phyloP scores from a whole-genome alignment of 225 moss, liverwort and hornwort species.

The Climacium dendroides region DNA sequence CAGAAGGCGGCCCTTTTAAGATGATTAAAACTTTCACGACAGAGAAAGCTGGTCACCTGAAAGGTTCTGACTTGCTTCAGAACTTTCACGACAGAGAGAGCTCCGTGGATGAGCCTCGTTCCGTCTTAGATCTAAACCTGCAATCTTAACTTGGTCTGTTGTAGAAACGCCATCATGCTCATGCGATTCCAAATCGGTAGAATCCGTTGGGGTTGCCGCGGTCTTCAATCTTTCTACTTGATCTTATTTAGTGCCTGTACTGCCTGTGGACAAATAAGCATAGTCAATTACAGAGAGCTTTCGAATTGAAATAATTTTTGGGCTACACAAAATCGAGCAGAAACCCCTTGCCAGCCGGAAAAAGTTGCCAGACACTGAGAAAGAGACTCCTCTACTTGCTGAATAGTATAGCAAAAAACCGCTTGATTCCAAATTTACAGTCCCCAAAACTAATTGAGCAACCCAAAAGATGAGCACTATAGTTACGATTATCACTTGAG shows the following conservation, averaged over 20 bases:
- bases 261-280: conserved; percentile 32
- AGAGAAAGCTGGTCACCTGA: neutral
- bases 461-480: neutral
- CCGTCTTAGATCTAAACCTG: neutral
- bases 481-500: neutral
- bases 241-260: conserved; percentile 58
- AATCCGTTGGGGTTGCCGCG: neutral
- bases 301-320: neutral
- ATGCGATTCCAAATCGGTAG: neutral
- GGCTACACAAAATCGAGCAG: neutral
- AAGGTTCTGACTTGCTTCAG: too few species aligned
- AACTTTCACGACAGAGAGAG: too few species aligned
- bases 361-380: neutral
- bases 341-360: neutral
- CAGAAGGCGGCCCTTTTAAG: neutral
- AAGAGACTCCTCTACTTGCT: neutral
- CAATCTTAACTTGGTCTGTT: neutral
- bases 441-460: neutral
- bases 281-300: neutral
- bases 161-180: neutral
- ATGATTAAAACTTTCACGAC: neutral
- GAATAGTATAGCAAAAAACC: neutral
- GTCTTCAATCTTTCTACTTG: conserved; percentile 43
- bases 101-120: neutral
- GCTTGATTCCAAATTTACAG: neutral